Evolutionary conservation across 306 rosid genomes (phyloP).

Genomic region (Cucurbita maxima): DNA sequence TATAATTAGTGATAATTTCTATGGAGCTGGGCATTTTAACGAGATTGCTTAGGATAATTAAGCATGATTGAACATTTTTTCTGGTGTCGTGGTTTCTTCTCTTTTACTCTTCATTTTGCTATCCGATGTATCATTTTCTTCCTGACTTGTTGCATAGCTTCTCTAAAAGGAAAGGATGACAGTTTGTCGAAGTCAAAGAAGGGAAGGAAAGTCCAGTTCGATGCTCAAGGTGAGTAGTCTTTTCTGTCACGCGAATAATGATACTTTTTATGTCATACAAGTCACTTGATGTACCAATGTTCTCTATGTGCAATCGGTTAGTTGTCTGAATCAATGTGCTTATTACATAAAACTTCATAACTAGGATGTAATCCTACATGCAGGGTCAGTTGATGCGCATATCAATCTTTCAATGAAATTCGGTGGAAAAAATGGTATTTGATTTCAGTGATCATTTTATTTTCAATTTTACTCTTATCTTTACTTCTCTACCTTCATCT

Average conservation of each 20-base stretch:
- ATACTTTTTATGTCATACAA: neutral
- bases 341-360: neutral
- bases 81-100: neutral
- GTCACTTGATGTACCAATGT: neutral
- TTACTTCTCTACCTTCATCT: neutral
- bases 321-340: neutral
- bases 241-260: neutral
- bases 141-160: constrained; percentile 20
- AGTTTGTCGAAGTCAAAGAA: constrained; percentile 44
- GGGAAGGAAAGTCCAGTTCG: constrained; percentile 68
- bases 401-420: neutral
- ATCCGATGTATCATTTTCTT: neutral
- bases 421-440: constrained; percentile 4
- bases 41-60: neutral
- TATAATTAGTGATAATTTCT: neutral
- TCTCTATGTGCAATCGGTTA: neutral
- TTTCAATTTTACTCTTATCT: neutral
- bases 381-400: neutral
- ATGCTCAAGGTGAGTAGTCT: constrained; percentile 32
- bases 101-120: neutral
- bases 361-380: neutral
- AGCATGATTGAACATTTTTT: neutral
- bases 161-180: constrained; percentile 63
- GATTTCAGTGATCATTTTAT: constrained; percentile 8
- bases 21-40: neutral